These are phyloP conservation scores for Anethum foeniculum DNA, from an alignment of 140 eudicot species.

Conservation along the genomic window DNA sequence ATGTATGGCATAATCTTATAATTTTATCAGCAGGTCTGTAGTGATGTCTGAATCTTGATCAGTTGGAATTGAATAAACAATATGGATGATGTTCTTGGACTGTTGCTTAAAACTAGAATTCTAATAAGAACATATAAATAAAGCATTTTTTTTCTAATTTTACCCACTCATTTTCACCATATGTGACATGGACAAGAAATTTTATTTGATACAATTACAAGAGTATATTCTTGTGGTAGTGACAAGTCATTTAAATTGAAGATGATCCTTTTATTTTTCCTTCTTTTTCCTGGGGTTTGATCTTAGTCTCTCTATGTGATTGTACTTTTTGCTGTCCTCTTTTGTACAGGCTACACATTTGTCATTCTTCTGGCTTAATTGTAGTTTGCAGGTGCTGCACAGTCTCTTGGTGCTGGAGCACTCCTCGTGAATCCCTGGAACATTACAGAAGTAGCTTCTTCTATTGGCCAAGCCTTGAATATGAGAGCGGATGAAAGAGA, in stretches of 20 bases:
- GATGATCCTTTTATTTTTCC: not conserved
- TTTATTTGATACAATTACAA: not conserved
- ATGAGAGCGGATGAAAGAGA: conserved; percentile 90
- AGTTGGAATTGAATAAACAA: not conserved
- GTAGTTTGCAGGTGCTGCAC: conserved; percentile 74
- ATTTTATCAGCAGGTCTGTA: not conserved
- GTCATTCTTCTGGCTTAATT: conserved; percentile 2
- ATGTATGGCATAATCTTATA: not conserved
- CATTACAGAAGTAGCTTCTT: conserved; percentile 50
- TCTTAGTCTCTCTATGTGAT: not conserved
- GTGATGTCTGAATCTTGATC: not conserved
- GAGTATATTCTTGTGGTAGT: not conserved
- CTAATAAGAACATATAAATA: not conserved
- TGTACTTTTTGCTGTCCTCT: not conserved
- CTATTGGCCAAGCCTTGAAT: conserved; percentile 76
- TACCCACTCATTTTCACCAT: not conserved
- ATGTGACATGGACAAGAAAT: not conserved
- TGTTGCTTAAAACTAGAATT: not conserved
- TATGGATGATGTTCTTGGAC: not conserved
- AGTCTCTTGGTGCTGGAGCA: conserved; percentile 90
- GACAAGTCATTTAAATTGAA: not conserved
- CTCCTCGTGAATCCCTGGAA: conserved; percentile 70
- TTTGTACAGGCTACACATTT: not conserved
- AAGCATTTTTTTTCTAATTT: not conserved
- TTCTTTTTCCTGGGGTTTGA: not conserved